Evolutionary conservation across 2,329 filamentous ascomycete genomes (phyloP).

Genomic region (Daldinia sp.): DNA sequence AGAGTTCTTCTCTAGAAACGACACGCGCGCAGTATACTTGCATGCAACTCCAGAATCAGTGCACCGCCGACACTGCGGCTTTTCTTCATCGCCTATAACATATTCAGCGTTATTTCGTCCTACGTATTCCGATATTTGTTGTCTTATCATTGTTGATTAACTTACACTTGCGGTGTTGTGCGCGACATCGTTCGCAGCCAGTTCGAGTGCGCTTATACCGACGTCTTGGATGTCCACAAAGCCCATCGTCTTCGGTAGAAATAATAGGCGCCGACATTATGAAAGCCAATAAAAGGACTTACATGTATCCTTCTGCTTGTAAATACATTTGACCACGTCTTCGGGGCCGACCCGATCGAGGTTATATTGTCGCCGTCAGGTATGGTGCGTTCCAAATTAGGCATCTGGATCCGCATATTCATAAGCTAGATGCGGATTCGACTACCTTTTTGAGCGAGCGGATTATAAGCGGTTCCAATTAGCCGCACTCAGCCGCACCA

Average conservation of each 20-base stretch:
- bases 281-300: background rate
- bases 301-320: background rate
- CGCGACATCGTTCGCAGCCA: constrained; percentile 43
- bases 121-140: too few relatives aligned
- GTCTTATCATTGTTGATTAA: constrained; percentile 5
- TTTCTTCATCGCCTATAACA: constrained; percentile 37
- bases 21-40: constrained; percentile 38
- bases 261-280: background rate
- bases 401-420: constrained; percentile 16
- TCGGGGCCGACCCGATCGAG: background rate
- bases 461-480: constrained; percentile 6
- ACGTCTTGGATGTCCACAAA: background rate
- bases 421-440: constrained; percentile 18
- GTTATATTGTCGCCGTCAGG: background rate
- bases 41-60: constrained; percentile 27
- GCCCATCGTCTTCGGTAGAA: background rate
- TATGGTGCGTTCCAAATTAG: constrained; percentile 4
- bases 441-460: constrained; percentile 1
- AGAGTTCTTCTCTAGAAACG: constrained; percentile 40
- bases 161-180: constrained; percentile 44
- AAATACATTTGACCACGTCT: background rate
- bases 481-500: background rate
- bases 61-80: constrained; percentile 40
- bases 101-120: background rate
- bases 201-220: constrained; percentile 38